Percentiles rank a stretch among this genome's conserved stretches.
These are phyloP conservation scores for Dendrostoma leiphaemia DNA, from an alignment of 2,329 filamentous ascomycete species.

Conservation along the genomic window DNA sequence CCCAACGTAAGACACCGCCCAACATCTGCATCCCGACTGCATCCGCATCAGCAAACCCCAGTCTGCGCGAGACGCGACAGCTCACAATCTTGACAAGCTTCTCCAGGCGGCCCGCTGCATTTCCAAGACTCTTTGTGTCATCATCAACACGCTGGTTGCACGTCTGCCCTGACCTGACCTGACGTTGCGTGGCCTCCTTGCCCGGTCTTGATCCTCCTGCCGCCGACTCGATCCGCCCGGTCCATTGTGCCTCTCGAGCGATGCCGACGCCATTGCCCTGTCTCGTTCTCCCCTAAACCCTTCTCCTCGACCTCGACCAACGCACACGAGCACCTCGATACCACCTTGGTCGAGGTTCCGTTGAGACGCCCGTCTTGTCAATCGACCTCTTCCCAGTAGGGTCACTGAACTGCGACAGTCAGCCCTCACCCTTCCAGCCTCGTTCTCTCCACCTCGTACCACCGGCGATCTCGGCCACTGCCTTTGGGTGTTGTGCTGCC, in stretches of 20 bases:
- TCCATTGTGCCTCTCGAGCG: conserved; percentile 7
- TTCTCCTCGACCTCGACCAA: neutral
- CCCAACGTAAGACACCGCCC: neutral
- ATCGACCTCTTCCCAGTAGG: conserved; percentile 9
- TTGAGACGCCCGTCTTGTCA: neutral
- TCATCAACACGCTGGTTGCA: neutral
- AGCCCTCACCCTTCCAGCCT: neutral
- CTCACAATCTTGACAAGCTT: neutral
- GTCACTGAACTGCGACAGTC: conserved; percentile 2
- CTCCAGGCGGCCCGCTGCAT: neutral
- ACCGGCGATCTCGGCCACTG: neutral
- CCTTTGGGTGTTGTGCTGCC: conserved; percentile 3
- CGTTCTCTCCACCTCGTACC: neutral
- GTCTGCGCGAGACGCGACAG: conserved; percentile 15
- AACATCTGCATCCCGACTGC: neutral
- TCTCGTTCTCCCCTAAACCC: conserved; percentile 14
- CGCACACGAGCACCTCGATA: neutral
- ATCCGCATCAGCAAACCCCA: neutral
- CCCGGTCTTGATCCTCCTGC: neutral
- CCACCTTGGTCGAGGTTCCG: conserved; percentile 7
- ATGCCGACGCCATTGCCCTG: conserved; percentile 17
- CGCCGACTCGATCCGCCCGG: neutral
- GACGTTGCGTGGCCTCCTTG: no score
- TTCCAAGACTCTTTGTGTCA: neutral
- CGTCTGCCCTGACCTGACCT: neutral